phyloP scores from a whole-genome alignment of 176 grass and related monocot species.

The Carex parvula region DNA sequence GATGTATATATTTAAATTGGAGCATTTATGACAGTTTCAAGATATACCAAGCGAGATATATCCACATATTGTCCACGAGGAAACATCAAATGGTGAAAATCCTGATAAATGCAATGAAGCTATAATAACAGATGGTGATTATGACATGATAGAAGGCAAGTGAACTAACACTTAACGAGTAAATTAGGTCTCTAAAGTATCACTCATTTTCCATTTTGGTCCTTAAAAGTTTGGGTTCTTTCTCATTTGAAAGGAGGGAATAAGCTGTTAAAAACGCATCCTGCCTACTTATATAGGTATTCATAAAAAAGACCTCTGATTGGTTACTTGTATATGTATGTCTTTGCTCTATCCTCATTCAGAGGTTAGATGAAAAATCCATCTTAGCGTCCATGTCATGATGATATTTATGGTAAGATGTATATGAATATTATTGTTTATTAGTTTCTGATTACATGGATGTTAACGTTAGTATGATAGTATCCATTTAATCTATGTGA shows the following conservation, averaged over 20 bases:
- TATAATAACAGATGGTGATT: constrained; percentile 25
- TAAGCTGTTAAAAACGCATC: neutral
- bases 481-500: neutral
- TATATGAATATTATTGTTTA: neutral
- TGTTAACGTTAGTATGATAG: neutral
- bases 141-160: constrained; percentile 69
- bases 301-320: neutral
- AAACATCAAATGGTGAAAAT: constrained; percentile 61
- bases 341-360: neutral
- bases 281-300: constrained; percentile 1
- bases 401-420: neutral
- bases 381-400: neutral
- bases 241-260: neutral
- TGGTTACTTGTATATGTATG: neutral
- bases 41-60: constrained; percentile 62
- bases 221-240: neutral
- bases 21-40: constrained; percentile 51
- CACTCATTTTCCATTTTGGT: neutral
- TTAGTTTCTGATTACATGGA: neutral
- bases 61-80: constrained; percentile 90
- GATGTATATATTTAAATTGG: constrained; percentile 6
- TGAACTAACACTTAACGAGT: neutral
- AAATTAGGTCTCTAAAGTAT: neutral
- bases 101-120: constrained; percentile 36
- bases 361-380: neutral